phyloP scores from a whole-genome alignment of 2,329 filamentous ascomycete species.

The Lasiodiplodia sp. region DNA sequence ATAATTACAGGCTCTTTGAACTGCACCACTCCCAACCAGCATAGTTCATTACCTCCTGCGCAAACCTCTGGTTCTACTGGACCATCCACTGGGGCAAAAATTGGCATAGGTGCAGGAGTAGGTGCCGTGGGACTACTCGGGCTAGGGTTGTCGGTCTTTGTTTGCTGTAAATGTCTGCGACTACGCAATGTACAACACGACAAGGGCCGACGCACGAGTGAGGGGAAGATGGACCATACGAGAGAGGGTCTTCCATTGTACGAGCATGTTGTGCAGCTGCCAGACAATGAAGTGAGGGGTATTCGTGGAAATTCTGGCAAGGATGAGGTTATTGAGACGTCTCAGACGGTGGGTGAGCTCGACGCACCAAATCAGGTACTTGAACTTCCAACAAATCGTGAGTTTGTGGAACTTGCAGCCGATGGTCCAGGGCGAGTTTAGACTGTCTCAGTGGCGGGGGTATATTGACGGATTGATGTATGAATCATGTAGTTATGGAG shows the following conservation, averaged over 20 bases:
- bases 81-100: not conserved
- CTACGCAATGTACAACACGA: not conserved
- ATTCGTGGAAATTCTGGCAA: not conserved
- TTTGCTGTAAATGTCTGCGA: not conserved
- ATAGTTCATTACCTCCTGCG: not conserved
- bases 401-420: not conserved
- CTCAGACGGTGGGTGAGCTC: not conserved
- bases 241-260: not conserved
- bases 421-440: not conserved
- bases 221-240: not conserved
- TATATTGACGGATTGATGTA: too few relatives aligned
- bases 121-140: not conserved
- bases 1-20: not conserved
- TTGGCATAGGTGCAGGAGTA: not conserved
- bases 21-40: not conserved
- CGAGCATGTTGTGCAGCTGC: not conserved
- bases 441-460: too few relatives aligned
- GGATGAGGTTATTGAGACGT: not conserved
- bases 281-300: not conserved
- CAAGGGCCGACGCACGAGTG: not conserved
- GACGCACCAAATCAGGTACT: not conserved
- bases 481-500: too few relatives aligned
- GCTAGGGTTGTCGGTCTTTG: not conserved
- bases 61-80: not conserved
- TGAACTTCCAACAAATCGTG: not conserved